Conservation (phyloP, 306 rosid genomes). For the Glycine latifolia region DNA sequence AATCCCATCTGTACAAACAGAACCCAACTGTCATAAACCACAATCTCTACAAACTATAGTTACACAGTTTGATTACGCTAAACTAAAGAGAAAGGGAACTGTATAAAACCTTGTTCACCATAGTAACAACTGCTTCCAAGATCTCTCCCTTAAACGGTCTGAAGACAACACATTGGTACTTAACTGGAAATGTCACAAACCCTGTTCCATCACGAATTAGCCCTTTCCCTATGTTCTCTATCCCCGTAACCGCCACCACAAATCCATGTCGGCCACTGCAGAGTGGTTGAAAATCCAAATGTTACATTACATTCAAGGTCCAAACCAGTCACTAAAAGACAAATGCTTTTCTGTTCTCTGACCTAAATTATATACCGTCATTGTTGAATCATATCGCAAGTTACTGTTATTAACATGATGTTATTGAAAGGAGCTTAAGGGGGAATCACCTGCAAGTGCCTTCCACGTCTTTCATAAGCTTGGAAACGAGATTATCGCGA, state of each 20-base stretch:
- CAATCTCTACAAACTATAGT: not conserved
- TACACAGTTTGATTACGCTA: not conserved
- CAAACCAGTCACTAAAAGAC: conserved; percentile 5
- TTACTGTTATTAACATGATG: conserved; percentile 74
- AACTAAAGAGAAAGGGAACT: not conserved
- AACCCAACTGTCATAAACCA: conserved; percentile 32
- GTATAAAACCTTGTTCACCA: conserved; percentile 87
- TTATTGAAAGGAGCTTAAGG: conserved; percentile 25
- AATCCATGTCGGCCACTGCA: conserved; percentile 95
- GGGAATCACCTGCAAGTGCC: conserved; percentile 90
- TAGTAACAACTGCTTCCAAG: conserved; percentile 92
- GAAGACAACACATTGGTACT: conserved; percentile 97
- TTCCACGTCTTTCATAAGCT: conserved; percentile 98
- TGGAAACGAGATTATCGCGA: conserved; percentile 83
- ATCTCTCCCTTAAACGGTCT: conserved; percentile 98
- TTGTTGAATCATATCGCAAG: not conserved
- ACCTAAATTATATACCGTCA: conserved; percentile 28
- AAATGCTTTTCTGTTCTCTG: not conserved
- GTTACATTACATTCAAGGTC: not conserved
- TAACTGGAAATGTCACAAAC: conserved; percentile 90
- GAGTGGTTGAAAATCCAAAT: conserved; percentile 35
- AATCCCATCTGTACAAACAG: conserved; percentile 79
- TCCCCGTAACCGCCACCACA: conserved; percentile 95
- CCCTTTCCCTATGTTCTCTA: conserved; percentile 86
- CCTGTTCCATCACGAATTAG: conserved; percentile 97